These are phyloP conservation scores for Stagonosporopsis chrysanthemi DNA, from an alignment of 2,329 filamentous ascomycete genomes.

Conservation along the genomic window DNA sequence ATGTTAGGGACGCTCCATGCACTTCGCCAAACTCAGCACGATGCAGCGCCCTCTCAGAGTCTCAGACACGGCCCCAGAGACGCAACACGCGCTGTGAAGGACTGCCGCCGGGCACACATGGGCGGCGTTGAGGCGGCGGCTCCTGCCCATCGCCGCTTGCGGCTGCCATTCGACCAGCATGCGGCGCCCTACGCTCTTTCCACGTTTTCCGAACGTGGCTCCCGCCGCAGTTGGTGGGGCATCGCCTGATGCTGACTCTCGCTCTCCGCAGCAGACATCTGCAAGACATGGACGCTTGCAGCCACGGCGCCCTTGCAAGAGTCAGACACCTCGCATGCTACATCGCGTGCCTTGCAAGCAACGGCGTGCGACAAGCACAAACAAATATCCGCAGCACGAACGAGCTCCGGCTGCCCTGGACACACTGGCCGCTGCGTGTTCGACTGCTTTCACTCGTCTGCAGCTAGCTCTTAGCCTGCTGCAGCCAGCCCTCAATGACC, in stretches of 20 bases:
- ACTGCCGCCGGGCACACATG: no score
- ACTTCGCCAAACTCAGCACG: slow-evolving; percentile 25
- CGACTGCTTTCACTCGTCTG: slow-evolving; percentile 25
- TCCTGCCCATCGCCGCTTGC: slow-evolving; percentile 14
- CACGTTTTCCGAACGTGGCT: slow-evolving; percentile 30
- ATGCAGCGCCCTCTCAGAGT: slow-evolving; percentile 29
- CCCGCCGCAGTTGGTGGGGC: slow-evolving; percentile 19
- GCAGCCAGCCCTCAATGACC: slow-evolving; percentile 6
- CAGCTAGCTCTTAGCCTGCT: slow-evolving; percentile 23
- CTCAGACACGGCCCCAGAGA: slow-evolving; percentile 20
- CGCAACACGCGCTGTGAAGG: slow-evolving; percentile 2
- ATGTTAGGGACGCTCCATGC: slow-evolving; percentile 23
- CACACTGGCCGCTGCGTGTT: slow-evolving; percentile 20
- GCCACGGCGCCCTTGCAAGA: slow-evolving; percentile 9
- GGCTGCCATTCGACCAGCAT: slow-evolving; percentile 14
- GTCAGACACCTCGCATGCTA: slow-evolving; percentile 11
- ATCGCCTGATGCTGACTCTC: slow-evolving; percentile 5
- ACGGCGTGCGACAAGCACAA: background rate
- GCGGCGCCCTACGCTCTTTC: slow-evolving; percentile 31
- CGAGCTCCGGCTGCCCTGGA: background rate
- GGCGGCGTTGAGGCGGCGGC: slow-evolving; percentile 10
- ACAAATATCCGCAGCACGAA: background rate
- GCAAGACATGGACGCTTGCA: slow-evolving; percentile 10
- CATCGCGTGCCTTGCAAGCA: background rate
- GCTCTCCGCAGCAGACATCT: background rate